These are phyloP conservation scores for Peltaster fructicola DNA, from an alignment of 2,329 filamentous ascomycete species.

Conservation along the genomic window DNA sequence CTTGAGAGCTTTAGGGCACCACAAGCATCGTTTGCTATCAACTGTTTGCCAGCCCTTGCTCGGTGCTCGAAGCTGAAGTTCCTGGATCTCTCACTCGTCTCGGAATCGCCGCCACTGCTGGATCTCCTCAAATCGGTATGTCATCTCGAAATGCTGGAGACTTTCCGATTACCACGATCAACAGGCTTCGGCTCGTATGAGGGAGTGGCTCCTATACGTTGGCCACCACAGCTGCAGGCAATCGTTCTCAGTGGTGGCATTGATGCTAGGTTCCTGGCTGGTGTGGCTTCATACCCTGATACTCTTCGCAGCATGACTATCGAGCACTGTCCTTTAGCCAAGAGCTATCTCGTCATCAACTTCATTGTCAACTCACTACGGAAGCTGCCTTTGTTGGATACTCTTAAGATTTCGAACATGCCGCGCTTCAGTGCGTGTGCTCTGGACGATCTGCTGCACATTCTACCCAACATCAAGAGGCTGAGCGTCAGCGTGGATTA, in stretches of 20 bases:
- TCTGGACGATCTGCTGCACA: conserved; percentile 24
- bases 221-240: conserved; percentile 26
- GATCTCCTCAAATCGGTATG: conserved; percentile 33
- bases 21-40: conserved; percentile 38
- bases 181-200: conserved; percentile 15
- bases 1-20: conserved; percentile 40
- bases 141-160: conserved; percentile 26
- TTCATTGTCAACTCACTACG: conserved; percentile 20
- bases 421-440: conserved; percentile 21
- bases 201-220: conserved; percentile 12
- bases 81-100: conserved; percentile 36
- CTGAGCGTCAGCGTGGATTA: conserved; percentile 31
- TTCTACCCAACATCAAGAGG: conserved; percentile 21
- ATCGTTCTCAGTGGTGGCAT: conserved; percentile 28
- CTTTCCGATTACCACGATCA: conserved; percentile 23
- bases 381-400: conserved; percentile 16
- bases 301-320: conserved; percentile 22
- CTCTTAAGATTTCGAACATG: conserved; percentile 23
- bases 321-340: conserved; percentile 25
- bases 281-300: conserved; percentile 15
- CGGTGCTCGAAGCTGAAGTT: conserved; percentile 34
- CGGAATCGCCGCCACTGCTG: conserved; percentile 31
- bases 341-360: conserved; percentile 18
- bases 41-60: conserved; percentile 37
- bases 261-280: conserved; percentile 24